Evolutionary conservation across 768 basidiomycete species (phyloP), one percentile per base, ranked within the genome.

Genomic region (Lactarius hatsudake): DNA sequence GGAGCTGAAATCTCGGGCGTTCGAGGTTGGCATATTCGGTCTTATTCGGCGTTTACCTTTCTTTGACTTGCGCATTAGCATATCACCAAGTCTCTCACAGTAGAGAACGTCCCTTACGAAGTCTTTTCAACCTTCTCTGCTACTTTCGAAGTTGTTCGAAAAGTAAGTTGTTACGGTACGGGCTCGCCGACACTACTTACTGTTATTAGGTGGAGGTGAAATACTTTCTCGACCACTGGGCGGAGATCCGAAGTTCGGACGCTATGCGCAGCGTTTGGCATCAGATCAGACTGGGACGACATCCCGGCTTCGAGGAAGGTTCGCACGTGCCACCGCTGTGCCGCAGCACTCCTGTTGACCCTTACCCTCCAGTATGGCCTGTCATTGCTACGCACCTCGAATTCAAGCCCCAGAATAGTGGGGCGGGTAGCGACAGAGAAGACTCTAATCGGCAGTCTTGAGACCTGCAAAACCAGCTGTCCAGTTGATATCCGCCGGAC

Each of bases 301-400:
- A 94, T 74, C 89, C 91, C 20, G 93, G 93, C 1, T 94, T 94
- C 73, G 93, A 94, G 77, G 91, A 93, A 82, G 89, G 89, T 89
- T 18, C 12, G 79, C 74, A 68, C 40, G 36, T 26, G 26, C 26
- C 63, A 45, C 17, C 2, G 10, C 34, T 51, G 51, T 40, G 32
- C 42, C 12, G 28, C 58, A 34, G 23, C n/a, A 45, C 45, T 26
- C 23, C 9, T 48, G 42, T 45, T 61, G 45, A 53, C 59, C 56
- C 36, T 26, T n/a, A 8, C 20, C 17, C 54, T 55, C 58, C 62
- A 79, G 88, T 90, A 17, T 90, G 88, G 88, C 87, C 88, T 3
- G 76, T 84, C 34, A 89, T 90, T 67, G 82, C 85, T 0, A 81
- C 83, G 60, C 84, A 84, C 66, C 77, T 90, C 30, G 87, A 88